Conservation (phyloP, 768 basidiomycete genomes). For the Lentinula guzmanii region DNA sequence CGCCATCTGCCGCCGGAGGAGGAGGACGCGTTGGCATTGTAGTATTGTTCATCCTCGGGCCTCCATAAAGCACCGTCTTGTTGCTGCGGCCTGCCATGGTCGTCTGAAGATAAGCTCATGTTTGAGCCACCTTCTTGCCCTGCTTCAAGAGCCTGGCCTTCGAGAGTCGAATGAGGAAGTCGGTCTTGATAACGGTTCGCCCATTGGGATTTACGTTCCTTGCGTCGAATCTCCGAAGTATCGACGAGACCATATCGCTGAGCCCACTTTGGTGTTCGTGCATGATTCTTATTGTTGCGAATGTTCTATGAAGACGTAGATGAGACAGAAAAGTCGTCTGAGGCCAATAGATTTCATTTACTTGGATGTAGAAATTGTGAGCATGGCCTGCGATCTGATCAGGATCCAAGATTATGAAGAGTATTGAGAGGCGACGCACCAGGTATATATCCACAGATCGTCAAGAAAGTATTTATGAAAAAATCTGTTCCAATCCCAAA, state of each 20-base stretch:
- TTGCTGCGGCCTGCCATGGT: conserved; percentile 24
- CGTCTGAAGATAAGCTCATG: conserved; percentile 30
- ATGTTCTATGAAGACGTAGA: conserved; percentile 56
- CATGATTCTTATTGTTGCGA: conserved; percentile 89
- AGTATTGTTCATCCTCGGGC: conserved; percentile 71
- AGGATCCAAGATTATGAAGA: not conserved
- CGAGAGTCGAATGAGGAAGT: conserved; percentile 59
- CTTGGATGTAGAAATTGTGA: conserved; percentile 94
- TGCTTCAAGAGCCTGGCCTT: conserved; percentile 69
- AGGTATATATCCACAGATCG: conserved; percentile 89
- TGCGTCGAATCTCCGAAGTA: conserved; percentile 69
- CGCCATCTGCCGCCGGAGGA: conserved; percentile 63
- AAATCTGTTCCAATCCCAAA: conserved; percentile 92
- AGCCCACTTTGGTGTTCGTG: conserved; percentile 95
- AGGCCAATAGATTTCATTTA: conserved; percentile 17
- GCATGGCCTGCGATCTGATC: conserved; percentile 54
- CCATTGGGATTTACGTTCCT: conserved; percentile 82
- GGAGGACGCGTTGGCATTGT: conserved; percentile 33
- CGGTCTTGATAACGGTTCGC: conserved; percentile 82
- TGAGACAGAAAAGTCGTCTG: not conserved
- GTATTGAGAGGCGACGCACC: conserved; percentile 34
- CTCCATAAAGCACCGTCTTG: conserved; percentile 63
- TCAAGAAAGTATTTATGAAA: conserved; percentile 83
- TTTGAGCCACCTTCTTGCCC: conserved; percentile 61
- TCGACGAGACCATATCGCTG: conserved; percentile 87